Conservation (phyloP, 441 rosid genomes). For the Erysimum cheiri region DNA sequence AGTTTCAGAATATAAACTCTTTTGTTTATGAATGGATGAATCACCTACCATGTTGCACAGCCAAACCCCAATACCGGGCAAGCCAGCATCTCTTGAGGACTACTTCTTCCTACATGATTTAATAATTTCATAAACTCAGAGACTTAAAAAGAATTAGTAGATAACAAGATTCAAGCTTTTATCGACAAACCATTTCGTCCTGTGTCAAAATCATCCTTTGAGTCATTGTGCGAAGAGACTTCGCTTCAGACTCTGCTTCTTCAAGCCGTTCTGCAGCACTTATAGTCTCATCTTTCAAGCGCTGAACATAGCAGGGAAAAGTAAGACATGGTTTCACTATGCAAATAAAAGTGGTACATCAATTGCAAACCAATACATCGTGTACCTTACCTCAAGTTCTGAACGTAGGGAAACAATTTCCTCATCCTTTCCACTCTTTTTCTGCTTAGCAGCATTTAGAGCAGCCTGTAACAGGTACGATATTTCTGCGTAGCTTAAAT, state of each 20-base stretch:
- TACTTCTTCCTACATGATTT: constrained; percentile 83
- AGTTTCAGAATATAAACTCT: constrained; percentile 11
- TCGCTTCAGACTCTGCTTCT: constrained; percentile 88
- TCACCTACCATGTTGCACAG: constrained; percentile 81
- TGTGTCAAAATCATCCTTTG: constrained; percentile 94
- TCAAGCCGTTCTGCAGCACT: constrained; percentile 63
- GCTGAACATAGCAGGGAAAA: constrained; percentile 52
- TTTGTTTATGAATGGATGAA: constrained; percentile 11
- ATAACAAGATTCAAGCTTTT: constrained; percentile 27
- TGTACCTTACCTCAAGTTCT: constrained; percentile 70
- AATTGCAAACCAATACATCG: constrained; percentile 23
- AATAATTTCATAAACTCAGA: constrained; percentile 35
- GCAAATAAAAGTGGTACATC: constrained; percentile 28
- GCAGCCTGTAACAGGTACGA: constrained; percentile 64
- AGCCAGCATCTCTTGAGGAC: constrained; percentile 99
- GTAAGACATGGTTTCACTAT: constrained; percentile 34
- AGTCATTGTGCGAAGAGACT: constrained; percentile 75
- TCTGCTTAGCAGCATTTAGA: constrained; percentile 79
- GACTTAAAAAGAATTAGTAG: constrained; percentile 23
- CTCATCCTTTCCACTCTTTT: constrained; percentile 72
- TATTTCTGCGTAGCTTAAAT: constrained; percentile 25
- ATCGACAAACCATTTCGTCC: constrained; percentile 86
- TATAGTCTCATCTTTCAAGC: constrained; percentile 70
- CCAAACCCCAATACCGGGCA: constrained; percentile 97
- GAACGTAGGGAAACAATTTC: constrained; percentile 71